Conservation (phyloP, 305 asterid species). For the Rubia peregrina region DNA sequence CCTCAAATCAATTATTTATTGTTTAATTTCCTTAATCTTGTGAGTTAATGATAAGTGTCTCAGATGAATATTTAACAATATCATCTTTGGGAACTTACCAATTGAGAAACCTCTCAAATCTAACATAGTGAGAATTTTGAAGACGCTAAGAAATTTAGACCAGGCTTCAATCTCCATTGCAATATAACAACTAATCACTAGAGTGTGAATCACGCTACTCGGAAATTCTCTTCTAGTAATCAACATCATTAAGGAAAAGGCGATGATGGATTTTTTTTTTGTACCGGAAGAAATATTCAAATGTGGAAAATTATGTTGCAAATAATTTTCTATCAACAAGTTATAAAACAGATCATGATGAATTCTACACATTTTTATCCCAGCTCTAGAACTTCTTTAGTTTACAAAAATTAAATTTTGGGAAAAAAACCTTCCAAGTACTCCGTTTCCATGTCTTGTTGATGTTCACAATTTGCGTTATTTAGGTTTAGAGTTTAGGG, state of each 20-base stretch:
- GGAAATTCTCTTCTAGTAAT: background rate
- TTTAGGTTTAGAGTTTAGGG: background rate
- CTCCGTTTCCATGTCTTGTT: background rate
- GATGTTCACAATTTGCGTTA: background rate
- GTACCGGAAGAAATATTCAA: background rate
- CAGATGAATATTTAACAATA: background rate
- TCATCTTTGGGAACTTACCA: background rate
- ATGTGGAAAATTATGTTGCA: background rate
- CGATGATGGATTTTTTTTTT: background rate
- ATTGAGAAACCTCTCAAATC: background rate
- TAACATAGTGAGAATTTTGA: background rate
- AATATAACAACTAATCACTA: background rate
- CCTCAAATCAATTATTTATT: background rate
- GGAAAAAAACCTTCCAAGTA: constrained; percentile 6
- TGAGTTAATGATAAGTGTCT: background rate
- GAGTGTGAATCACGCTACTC: background rate
- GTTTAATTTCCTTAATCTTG: background rate
- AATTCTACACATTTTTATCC: background rate
- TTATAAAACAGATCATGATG: constrained; percentile 14
- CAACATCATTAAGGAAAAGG: background rate
- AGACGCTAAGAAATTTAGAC: background rate
- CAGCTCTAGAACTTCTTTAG: background rate
- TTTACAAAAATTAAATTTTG: background rate
- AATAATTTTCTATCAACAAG: constrained; percentile 7
- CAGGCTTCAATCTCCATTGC: background rate